Base-by-base conservation (phyloP, 805 yeast species). In the Groenewaldozyma tartarivorans region DNA sequence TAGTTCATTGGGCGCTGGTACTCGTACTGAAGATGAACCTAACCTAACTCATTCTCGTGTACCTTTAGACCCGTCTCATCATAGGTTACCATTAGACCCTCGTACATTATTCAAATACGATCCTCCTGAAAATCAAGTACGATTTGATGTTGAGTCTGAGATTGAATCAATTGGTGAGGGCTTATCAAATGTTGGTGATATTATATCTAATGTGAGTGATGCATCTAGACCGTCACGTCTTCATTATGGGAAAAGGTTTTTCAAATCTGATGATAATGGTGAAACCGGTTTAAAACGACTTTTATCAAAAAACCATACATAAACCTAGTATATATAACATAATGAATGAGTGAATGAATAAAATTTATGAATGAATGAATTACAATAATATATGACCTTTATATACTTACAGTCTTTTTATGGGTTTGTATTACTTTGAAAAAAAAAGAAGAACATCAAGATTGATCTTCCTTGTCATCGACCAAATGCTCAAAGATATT, bases 401-500 rank as follows among this genome's bases (percentile, higher is more conserved):
- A 11, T 11, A 11, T 26, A 26, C 30, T 26, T 26, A 11, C 30
- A 11, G 13, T n/a, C n/a, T n/a, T 40, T 3, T 33, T 35, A 16
- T 34, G 27, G 35, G 36, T 43, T 32, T 43, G 39, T n/a, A n/a
- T n/a, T n/a, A n/a, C n/a, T n/a, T n/a, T n/a, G n/a, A n/a, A n/a
- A n/a, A n/a, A n/a, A n/a, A n/a, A n/a, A n/a, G n/a, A n/a, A n/a
- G n/a, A n/a, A n/a, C n/a, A n/a, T n/a, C n/a, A n/a, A n/a, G n/a
- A n/a, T n/a, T n/a, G n/a, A n/a, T n/a, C n/a, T 9, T 50, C 54
- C 7, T 48, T 51, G 20, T 48, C 54, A 26, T 40, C 51, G 43
- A 46, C 50, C 42, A 53, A 41, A 40, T 50, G 55, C 47, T 52
- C 56, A 44, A 47, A 53, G 26, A 52, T 48, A 47, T 53, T 53